Evolutionary conservation across 2,329 filamentous ascomycete genomes (phyloP).

Genomic region (Ilyonectria robusta): DNA sequence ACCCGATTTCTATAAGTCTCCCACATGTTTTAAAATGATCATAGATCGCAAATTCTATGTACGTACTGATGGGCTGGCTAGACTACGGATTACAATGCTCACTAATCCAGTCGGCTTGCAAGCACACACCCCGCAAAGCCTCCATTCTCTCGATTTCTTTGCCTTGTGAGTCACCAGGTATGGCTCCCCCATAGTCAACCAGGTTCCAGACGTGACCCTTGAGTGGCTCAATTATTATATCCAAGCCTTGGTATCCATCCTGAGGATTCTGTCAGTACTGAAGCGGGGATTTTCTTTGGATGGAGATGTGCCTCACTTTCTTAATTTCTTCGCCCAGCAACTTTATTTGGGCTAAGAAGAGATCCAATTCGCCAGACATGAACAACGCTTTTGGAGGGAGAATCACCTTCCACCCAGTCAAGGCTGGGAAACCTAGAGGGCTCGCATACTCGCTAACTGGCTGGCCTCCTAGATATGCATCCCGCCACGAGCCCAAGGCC

Average conservation of each 20-base stretch:
- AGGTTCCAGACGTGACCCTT: conserved; percentile 20
- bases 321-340: not conserved
- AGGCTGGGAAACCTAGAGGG: not conserved
- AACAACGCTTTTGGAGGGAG: not conserved
- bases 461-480: conserved; percentile 5
- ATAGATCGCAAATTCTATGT: no score
- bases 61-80: not conserved
- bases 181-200: conserved; percentile 8
- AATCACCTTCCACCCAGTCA: not conserved
- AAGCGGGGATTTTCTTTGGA: not conserved
- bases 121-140: not conserved
- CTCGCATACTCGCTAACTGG: conserved; percentile 12
- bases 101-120: conserved; percentile 8
- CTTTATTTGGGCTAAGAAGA: not conserved
- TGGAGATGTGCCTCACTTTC: not conserved
- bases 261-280: not conserved
- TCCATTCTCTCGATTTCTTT: not conserved
- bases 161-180: not conserved
- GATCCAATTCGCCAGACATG: conserved; percentile 5
- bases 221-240: not conserved
- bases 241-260: conserved; percentile 3
- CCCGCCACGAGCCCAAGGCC: conserved; percentile 1
- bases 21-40: no score
- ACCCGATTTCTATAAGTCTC: no score
- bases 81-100: not conserved